Percentiles rank a stretch among this genome's conserved stretches.
phyloP scores from a whole-genome alignment of 1,284 basidiomycete species.

The Austroboletus novae-zelandiae region DNA sequence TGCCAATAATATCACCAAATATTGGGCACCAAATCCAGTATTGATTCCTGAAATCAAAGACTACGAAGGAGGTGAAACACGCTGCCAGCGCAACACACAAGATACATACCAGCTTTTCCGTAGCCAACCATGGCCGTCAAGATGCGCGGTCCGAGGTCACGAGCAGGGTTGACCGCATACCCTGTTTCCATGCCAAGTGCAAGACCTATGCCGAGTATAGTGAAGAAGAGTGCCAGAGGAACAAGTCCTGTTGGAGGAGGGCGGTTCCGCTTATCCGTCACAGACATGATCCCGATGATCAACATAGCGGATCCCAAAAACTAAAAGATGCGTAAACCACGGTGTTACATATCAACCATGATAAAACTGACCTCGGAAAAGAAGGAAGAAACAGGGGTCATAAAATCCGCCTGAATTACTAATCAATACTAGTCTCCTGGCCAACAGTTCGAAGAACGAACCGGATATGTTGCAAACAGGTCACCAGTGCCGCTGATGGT shows the following conservation, averaged over 20 bases:
- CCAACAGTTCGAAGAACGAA: slow-evolving; percentile 32
- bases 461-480: slow-evolving; percentile 72
- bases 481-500: slow-evolving; percentile 65
- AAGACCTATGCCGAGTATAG: slow-evolving; percentile 52
- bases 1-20: slow-evolving; percentile 57
- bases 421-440: slow-evolving; percentile 13
- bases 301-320: slow-evolving; percentile 62
- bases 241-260: slow-evolving; percentile 49
- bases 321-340: slow-evolving; percentile 21
- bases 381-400: slow-evolving; percentile 58
- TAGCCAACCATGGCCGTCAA: slow-evolving; percentile 62
- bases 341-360: slow-evolving; percentile 7
- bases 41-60: slow-evolving; percentile 51
- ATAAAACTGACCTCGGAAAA: slow-evolving; percentile 48
- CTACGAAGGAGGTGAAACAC: slow-evolving; percentile 21
- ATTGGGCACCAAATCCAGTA: slow-evolving; percentile 80
- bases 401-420: slow-evolving; percentile 47
- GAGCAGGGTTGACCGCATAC: slow-evolving; percentile 63
- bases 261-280: slow-evolving; percentile 46
- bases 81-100: neutral
- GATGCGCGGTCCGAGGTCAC: slow-evolving; percentile 62
- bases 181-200: slow-evolving; percentile 59
- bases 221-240: slow-evolving; percentile 54
- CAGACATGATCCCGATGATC: slow-evolving; percentile 43
- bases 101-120: slow-evolving; percentile 40